phyloP scores from a whole-genome alignment of 176 grass and related monocot genomes.

The Carex littledalei region DNA sequence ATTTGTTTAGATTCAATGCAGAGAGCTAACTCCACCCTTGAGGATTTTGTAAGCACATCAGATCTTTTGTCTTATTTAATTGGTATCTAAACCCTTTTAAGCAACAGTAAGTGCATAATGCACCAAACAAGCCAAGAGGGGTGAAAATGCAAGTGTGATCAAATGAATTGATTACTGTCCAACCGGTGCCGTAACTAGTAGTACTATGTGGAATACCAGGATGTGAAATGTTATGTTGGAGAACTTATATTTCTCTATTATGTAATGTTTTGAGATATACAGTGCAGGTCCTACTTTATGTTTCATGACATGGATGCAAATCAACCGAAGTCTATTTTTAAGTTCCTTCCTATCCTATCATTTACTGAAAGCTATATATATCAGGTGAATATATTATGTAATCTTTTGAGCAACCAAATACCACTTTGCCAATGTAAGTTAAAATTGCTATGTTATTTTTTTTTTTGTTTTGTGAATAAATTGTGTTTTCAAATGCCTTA shows the following conservation, averaged over 20 bases:
- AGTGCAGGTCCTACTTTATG: constrained; percentile 93
- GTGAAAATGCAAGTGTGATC: too few species aligned
- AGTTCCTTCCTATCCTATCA: constrained; percentile 79
- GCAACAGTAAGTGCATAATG: neutral
- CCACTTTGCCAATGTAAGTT: neutral
- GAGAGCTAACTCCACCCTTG: constrained; percentile 76
- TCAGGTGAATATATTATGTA: constrained; percentile 47
- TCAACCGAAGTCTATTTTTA: constrained; percentile 59
- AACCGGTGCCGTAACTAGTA: neutral
- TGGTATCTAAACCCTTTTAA: neutral
- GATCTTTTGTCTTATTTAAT: neutral
- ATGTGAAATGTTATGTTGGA: neutral
- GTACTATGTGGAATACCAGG: neutral
- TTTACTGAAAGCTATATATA: constrained; percentile 98
- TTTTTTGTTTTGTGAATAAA: constrained; percentile 6
- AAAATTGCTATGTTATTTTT: neutral
- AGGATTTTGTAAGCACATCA: constrained; percentile 66
- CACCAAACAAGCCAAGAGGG: too few species aligned
- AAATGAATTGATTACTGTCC: neutral
- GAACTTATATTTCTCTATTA: neutral
- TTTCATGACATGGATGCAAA: constrained; percentile 75
- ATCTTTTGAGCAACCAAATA: neutral
- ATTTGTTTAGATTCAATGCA: constrained; percentile 66
- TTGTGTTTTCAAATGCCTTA: constrained; percentile 23
- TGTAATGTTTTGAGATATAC: constrained; percentile 36